Evolutionary conservation across 2,329 filamentous ascomycete species (phyloP).

Genomic region (Dactylellina drechsleri): DNA sequence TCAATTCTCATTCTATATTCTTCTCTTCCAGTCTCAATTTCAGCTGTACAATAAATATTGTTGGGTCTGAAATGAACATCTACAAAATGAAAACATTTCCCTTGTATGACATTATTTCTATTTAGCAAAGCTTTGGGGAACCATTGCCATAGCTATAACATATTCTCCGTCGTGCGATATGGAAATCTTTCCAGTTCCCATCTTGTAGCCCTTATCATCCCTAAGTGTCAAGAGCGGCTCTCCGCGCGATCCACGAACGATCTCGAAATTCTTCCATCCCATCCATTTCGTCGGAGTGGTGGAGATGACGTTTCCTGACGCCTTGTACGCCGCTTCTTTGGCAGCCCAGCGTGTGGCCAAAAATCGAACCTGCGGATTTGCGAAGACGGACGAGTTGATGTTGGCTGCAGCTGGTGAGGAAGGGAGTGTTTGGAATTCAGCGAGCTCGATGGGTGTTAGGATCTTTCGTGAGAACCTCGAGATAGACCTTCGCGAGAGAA

Average conservation of each 20-base stretch:
- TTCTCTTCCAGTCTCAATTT: not conserved
- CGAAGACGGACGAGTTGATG: slow-evolving; percentile 9
- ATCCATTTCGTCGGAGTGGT: slow-evolving; percentile 49
- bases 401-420: not conserved
- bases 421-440: slow-evolving; percentile 38
- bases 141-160: slow-evolving; percentile 57
- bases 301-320: slow-evolving; percentile 45
- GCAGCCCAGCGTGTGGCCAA: slow-evolving; percentile 58
- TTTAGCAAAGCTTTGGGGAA: slow-evolving; percentile 35
- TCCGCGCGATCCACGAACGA: slow-evolving; percentile 29
- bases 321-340: slow-evolving; percentile 59
- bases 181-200: slow-evolving; percentile 54
- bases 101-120: not conserved
- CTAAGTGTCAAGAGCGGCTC: slow-evolving; percentile 33
- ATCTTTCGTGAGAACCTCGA: slow-evolving; percentile 56
- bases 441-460: slow-evolving; percentile 55
- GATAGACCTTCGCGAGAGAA: slow-evolving; percentile 53
- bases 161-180: slow-evolving; percentile 59
- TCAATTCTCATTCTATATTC: not conserved
- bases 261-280: slow-evolving; percentile 56
- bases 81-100: not conserved
- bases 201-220: slow-evolving; percentile 21
- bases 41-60: too few species aligned
- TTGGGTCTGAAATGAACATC: too few species aligned
- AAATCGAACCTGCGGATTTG: slow-evolving; percentile 49